A percentile compares a stretch with the other conserved stretches of the same genome.
Conservation (phyloP, 2,329 filamentous ascomycete species). For the Lachnellula cervina region DNA sequence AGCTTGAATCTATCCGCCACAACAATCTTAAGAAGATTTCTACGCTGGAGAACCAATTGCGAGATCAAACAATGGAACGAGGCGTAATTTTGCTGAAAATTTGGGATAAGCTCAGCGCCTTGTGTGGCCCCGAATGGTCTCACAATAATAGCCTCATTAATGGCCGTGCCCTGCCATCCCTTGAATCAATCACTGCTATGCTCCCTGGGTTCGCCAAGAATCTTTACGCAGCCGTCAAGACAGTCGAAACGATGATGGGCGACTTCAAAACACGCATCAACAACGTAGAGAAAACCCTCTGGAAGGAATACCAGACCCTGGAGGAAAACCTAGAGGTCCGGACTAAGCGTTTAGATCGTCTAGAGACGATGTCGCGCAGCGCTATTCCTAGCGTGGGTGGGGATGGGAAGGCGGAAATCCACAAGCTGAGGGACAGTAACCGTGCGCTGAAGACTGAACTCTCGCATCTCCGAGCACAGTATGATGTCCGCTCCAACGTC, state of each 20-base stretch:
- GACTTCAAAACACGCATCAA: slow-evolving; percentile 78
- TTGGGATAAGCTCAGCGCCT: slow-evolving; percentile 80
- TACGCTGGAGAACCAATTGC: slow-evolving; percentile 69
- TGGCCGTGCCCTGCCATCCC: slow-evolving; percentile 72
- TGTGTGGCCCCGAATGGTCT: slow-evolving; percentile 90
- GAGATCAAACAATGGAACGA: slow-evolving; percentile 82
- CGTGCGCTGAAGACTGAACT: slow-evolving; percentile 61
- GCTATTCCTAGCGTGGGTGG: slow-evolving; percentile 41
- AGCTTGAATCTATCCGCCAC: slow-evolving; percentile 75
- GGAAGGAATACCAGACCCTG: slow-evolving; percentile 82
- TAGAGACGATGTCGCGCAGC: slow-evolving; percentile 75
- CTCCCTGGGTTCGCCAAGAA: slow-evolving; percentile 88
- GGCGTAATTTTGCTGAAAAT: slow-evolving; percentile 83
- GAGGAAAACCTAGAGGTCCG: slow-evolving; percentile 76
- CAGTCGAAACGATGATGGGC: slow-evolving; percentile 73
- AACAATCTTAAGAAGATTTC: slow-evolving; percentile 74
- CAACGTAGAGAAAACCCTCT: slow-evolving; percentile 81
- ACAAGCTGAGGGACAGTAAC: slow-evolving; percentile 57
- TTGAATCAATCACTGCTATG: slow-evolving; percentile 81
- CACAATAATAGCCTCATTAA: slow-evolving; percentile 86
- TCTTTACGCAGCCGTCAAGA: slow-evolving; percentile 78
- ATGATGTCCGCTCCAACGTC: slow-evolving; percentile 33
- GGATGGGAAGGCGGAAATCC: slow-evolving; percentile 44
- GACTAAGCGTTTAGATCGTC: slow-evolving; percentile 77
- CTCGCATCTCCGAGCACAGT: slow-evolving; percentile 62